Conservation (phyloP, 2,329 filamentous ascomycete species). For the Colletotrichum orbiculare region DNA sequence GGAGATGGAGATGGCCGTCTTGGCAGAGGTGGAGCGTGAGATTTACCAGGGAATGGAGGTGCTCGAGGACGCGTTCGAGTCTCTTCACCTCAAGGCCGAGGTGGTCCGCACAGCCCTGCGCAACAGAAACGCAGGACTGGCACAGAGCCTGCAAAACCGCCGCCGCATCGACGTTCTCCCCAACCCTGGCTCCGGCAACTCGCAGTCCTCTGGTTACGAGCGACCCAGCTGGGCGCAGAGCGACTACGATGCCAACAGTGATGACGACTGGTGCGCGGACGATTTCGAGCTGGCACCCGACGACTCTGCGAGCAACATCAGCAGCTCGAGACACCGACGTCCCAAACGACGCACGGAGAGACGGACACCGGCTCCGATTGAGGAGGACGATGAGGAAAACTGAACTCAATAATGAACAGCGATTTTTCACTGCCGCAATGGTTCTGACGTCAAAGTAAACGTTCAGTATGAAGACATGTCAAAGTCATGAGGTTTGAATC, state of each 20-base stretch:
- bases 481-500: conserved; percentile 14
- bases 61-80: conserved; percentile 93
- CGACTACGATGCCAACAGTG: conserved; percentile 61
- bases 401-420: conserved; percentile 29
- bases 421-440: conserved; percentile 1
- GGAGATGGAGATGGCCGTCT: conserved; percentile 88
- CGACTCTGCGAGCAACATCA: conserved; percentile 84
- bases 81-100: conserved; percentile 87
- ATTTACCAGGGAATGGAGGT: conserved; percentile 96
- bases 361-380: conserved; percentile 77
- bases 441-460: neutral
- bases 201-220: conserved; percentile 57
- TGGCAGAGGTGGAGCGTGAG: conserved; percentile 92
- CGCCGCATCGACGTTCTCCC: conserved; percentile 67
- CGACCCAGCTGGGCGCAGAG: conserved; percentile 59
- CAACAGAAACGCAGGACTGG: conserved; percentile 83
- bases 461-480: neutral
- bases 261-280: conserved; percentile 69
- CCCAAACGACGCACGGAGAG: conserved; percentile 76
- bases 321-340: conserved; percentile 73
- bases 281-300: conserved; percentile 77
- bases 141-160: conserved; percentile 70
- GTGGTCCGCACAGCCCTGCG: conserved; percentile 81
- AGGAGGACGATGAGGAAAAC: conserved; percentile 76
- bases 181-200: conserved; percentile 58